phyloP scores from a whole-genome alignment of 2,329 filamentous ascomycete genomes.

The Exophiala bonariae region DNA sequence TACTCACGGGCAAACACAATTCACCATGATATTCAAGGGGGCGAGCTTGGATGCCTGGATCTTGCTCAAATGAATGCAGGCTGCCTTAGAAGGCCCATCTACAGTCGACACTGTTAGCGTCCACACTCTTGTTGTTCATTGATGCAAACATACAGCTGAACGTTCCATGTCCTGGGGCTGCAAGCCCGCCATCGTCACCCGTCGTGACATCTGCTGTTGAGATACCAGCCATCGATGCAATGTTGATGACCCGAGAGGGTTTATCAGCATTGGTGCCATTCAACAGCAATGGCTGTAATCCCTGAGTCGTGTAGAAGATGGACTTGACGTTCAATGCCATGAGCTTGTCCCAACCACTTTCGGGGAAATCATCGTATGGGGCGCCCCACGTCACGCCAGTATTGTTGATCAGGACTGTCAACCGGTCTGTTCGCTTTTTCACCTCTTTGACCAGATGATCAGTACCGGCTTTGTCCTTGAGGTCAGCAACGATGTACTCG shows the following conservation, averaged over 20 bases:
- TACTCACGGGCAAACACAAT: conserved; percentile 39
- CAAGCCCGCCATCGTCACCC: conserved; percentile 49
- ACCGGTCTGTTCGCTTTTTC: conserved; percentile 40
- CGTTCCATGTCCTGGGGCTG: conserved; percentile 53
- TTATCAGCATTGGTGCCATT: conserved; percentile 45
- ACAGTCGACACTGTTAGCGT: conserved; percentile 7
- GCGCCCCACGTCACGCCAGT: conserved; percentile 57
- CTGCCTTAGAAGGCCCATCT: conserved; percentile 54
- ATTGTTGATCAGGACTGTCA: conserved; percentile 55
- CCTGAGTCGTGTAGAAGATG: conserved; percentile 48
- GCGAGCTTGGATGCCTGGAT: conserved; percentile 53
- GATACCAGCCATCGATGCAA: conserved; percentile 50
- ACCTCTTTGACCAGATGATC: conserved; percentile 50
- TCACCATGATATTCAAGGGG: conserved; percentile 54
- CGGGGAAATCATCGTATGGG: conserved; percentile 59
- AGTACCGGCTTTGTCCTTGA: conserved; percentile 54
- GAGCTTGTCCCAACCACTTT: conserved; percentile 58
- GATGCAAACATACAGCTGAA: conserved; percentile 42
- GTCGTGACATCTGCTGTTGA: conserved; percentile 48
- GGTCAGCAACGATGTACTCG: conserved; percentile 51
- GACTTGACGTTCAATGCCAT: conserved; percentile 57
- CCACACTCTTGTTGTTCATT: too few relatives aligned
- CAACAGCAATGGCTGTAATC: conserved; percentile 48
- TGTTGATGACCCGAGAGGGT: conserved; percentile 53
- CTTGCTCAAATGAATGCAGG: conserved; percentile 54